These are phyloP conservation scores for Acacia confusa DNA, from an alignment of 306 rosid species.

Conservation along the genomic window DNA sequence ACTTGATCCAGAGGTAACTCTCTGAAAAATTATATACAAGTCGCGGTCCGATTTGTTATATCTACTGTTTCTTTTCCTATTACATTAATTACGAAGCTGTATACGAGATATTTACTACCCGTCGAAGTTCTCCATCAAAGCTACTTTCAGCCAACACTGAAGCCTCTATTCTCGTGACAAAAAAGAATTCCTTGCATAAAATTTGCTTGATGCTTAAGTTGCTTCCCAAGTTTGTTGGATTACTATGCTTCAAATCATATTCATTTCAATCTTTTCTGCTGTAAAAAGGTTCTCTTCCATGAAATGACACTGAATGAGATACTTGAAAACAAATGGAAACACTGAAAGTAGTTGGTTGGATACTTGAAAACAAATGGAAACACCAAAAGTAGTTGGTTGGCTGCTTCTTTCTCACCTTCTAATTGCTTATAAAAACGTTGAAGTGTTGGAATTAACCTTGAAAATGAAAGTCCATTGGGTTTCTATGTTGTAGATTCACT, in stretches of 20 bases:
- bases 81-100: background rate
- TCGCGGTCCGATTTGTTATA: background rate
- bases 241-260: constrained; percentile 9
- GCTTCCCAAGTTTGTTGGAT: constrained; percentile 9
- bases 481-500: background rate
- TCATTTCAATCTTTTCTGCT: constrained; percentile 9
- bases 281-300: background rate
- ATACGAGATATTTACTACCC: constrained; percentile 1
- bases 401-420: constrained; percentile 11
- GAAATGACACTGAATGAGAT: background rate
- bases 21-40: background rate
- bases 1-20: constrained; percentile 82
- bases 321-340: constrained; percentile 17
- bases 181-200: background rate
- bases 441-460: background rate
- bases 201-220: background rate
- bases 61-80: background rate
- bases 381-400: background rate
- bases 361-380: constrained; percentile 20
- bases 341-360: background rate
- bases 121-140: background rate
- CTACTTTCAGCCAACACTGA: constrained; percentile 1
- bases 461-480: background rate
- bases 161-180: background rate
- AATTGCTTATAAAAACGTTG: background rate